Conservation (phyloP, 495 filamentous ascomycete species). For the Chaetomium tenue region DNA sequence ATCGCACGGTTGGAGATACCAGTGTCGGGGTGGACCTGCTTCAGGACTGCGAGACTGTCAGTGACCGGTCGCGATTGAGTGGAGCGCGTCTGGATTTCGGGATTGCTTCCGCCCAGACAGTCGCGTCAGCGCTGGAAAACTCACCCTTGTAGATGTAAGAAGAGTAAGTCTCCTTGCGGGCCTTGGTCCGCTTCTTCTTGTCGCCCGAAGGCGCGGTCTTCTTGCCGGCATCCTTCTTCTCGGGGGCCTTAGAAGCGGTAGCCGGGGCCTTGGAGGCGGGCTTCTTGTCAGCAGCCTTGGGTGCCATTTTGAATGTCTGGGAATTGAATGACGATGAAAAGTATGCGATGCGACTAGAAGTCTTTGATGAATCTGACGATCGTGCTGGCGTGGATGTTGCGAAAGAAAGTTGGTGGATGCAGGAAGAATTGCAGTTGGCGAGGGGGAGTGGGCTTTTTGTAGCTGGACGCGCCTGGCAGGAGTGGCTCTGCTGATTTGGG, state of each 20-base stretch:
- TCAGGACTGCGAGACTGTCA: conserved; percentile 67
- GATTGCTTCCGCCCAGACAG: background rate
- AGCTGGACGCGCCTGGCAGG: conserved; percentile 48
- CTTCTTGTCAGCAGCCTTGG: conserved; percentile 97
- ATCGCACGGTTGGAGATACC: conserved; percentile 99
- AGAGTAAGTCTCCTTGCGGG: conserved; percentile 99
- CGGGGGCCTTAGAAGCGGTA: conserved; percentile 64
- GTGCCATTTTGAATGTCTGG: conserved; percentile 72
- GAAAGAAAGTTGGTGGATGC: conserved; percentile 47
- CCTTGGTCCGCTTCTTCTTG: conserved; percentile 99
- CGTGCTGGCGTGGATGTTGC: conserved; percentile 36
- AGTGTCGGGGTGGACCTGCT: conserved; percentile 99
- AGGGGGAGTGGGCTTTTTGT: conserved; percentile 51
- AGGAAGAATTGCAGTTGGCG: conserved; percentile 45
- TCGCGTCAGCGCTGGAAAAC: conserved; percentile 28
- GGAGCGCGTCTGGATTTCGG: conserved; percentile 12
- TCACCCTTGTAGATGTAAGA: conserved; percentile 99
- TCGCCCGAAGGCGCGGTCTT: conserved; percentile 94
- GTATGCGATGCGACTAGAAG: conserved; percentile 36
- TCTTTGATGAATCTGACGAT: conserved; percentile 33
- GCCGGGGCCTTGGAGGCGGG: conserved; percentile 96
- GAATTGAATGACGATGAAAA: conserved; percentile 35
- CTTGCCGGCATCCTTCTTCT: conserved; percentile 99
- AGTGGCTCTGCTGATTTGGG: conserved; percentile 40
- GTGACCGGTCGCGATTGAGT: background rate